Percentiles rank a stretch among this genome's conserved stretches.
Evolutionary conservation across 2,329 filamentous ascomycete species (phyloP).

Genomic region (Cladosporium sp.): DNA sequence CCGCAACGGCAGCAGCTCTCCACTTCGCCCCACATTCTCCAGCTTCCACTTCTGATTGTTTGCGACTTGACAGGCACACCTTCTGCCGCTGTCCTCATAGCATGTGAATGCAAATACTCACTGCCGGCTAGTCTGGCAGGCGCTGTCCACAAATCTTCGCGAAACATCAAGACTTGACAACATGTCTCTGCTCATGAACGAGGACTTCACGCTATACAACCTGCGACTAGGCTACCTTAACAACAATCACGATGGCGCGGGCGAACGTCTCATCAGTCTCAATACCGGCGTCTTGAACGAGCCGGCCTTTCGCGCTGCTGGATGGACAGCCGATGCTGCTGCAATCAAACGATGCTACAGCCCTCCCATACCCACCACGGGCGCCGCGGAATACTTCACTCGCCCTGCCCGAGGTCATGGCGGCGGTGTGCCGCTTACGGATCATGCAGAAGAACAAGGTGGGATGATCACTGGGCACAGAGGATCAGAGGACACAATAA

Average conservation of each 20-base stretch:
- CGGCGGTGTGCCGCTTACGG: slow-evolving; percentile 22
- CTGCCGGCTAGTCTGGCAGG: slow-evolving; percentile 7
- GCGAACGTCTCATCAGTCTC: slow-evolving; percentile 76
- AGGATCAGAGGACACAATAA: slow-evolving; percentile 62
- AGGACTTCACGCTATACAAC: slow-evolving; percentile 70
- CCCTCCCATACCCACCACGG: slow-evolving; percentile 76
- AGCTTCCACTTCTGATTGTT: background rate
- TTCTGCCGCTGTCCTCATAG: background rate
- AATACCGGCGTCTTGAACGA: slow-evolving; percentile 77
- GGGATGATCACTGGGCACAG: slow-evolving; percentile 66
- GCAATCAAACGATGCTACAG: slow-evolving; percentile 81
- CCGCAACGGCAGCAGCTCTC: background rate
- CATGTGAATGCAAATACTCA: background rate
- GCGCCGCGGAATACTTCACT: slow-evolving; percentile 76
- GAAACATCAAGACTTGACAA: slow-evolving; percentile 8
- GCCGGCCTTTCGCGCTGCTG: slow-evolving; percentile 74
- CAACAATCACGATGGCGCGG: slow-evolving; percentile 76
- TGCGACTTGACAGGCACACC: background rate
- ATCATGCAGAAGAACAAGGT: slow-evolving; percentile 66
- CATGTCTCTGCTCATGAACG: slow-evolving; percentile 37
- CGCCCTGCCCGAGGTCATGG: slow-evolving; percentile 37
- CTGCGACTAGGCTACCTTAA: slow-evolving; percentile 75
- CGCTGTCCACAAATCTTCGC: background rate
- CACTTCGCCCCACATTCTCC: slow-evolving; percentile 6
- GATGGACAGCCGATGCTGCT: slow-evolving; percentile 70